These are phyloP conservation scores for Mimosa pudica DNA, from an alignment of 306 rosid genomes.

Conservation along the genomic window DNA sequence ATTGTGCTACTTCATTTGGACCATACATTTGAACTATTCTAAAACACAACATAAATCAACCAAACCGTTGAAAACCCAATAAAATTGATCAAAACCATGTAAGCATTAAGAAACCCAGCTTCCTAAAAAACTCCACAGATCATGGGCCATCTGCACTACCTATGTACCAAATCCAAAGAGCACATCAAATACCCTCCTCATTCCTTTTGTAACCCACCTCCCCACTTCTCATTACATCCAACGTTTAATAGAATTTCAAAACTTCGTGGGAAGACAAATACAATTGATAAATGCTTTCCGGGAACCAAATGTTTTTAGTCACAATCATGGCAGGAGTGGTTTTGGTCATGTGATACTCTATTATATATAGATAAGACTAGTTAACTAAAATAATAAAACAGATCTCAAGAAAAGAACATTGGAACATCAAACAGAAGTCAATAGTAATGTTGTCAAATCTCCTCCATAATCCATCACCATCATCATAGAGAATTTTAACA, in stretches of 20 bases:
- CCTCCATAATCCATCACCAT: background rate
- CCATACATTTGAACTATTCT: background rate
- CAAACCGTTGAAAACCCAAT: background rate
- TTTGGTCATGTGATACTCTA: background rate
- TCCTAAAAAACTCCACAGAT: background rate
- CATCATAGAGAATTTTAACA: background rate
- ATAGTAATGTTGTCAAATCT: background rate
- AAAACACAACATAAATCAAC: background rate
- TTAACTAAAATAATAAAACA: background rate
- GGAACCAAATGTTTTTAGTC: background rate
- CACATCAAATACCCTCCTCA: background rate
- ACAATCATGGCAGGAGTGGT: background rate
- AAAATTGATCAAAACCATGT: background rate
- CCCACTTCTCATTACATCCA: background rate
- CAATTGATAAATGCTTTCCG: background rate
- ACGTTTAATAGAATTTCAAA: background rate
- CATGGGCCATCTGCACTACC: background rate
- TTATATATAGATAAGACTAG: background rate
- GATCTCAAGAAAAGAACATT: background rate
- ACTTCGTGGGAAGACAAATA: background rate
- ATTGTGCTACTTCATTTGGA: background rate
- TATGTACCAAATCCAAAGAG: background rate
- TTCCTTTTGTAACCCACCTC: background rate
- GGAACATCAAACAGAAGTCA: background rate
- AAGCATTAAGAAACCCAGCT: background rate